These are phyloP conservation scores for Crithidia mellificae DNA, from an alignment of 208 protist species.

Conservation along the genomic window DNA sequence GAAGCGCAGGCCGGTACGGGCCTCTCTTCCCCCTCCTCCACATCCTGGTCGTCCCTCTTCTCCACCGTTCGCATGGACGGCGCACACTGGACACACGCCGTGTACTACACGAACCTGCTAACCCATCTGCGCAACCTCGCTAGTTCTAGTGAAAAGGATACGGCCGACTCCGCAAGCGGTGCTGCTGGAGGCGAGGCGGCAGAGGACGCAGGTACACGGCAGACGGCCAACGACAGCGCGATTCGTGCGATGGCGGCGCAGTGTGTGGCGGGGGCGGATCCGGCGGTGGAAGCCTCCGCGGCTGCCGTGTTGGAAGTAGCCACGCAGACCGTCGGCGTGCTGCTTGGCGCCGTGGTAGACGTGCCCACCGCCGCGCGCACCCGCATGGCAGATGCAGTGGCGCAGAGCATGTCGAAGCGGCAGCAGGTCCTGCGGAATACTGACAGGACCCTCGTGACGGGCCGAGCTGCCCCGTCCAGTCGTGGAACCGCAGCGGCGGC, in stretches of 20 bases:
- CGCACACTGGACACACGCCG: constrained; percentile 38
- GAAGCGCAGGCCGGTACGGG: too few species aligned
- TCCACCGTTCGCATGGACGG: constrained; percentile 32
- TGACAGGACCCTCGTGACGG: not conserved
- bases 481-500: not conserved
- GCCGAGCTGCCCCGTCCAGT: not conserved
- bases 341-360: constrained; percentile 20
- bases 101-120: constrained; percentile 36
- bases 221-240: not conserved
- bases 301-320: constrained; percentile 40
- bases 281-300: constrained; percentile 14
- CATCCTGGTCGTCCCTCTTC: constrained; percentile 27
- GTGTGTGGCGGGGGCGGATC: constrained; percentile 18
- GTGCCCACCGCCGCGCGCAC: constrained; percentile 22
- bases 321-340: constrained; percentile 20
- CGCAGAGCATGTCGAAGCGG: constrained; percentile 30
- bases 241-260: constrained; percentile 20
- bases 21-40: too few species aligned
- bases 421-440: constrained; percentile 5
- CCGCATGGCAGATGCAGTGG: constrained; percentile 33
- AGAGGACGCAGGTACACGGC: too few species aligned
- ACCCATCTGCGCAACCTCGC: constrained; percentile 22
- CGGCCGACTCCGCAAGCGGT: too few species aligned
- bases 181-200: too few species aligned
- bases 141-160: not conserved